Conservation (phyloP, 805 yeast species). For the Pichia cephalocereana region DNA sequence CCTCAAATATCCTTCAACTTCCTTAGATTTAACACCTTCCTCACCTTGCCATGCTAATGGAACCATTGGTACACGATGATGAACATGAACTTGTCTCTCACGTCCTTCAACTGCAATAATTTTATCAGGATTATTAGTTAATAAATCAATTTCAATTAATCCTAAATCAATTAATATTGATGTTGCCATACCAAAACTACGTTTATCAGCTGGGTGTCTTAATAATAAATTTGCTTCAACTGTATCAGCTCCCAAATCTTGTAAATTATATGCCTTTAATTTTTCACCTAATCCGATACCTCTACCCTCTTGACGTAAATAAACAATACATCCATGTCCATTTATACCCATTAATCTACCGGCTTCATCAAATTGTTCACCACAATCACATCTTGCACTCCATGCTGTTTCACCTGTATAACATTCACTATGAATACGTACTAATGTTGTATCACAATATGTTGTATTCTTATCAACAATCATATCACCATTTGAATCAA, state of each 20-base stretch:
- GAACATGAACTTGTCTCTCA: slow-evolving; percentile 61
- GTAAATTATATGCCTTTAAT: slow-evolving; percentile 90
- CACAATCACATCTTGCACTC: slow-evolving; percentile 99
- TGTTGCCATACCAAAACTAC: slow-evolving; percentile 89
- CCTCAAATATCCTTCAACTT: slow-evolving; percentile 85
- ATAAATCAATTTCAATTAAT: slow-evolving; percentile 55
- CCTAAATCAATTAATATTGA: slow-evolving; percentile 84
- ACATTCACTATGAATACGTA: slow-evolving; percentile 93
- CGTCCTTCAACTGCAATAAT: slow-evolving; percentile 90
- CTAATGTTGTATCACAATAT: slow-evolving; percentile 42
- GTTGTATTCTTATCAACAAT: slow-evolving; percentile 23
- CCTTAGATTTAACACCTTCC: slow-evolving; percentile 56
- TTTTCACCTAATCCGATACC: slow-evolving; percentile 99
- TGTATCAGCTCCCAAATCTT: slow-evolving; percentile 97
- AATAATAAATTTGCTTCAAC: slow-evolving; percentile 90
- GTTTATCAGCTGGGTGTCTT: slow-evolving; percentile 97
- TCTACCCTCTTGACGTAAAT: slow-evolving; percentile 94
- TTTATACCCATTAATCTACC: slow-evolving; percentile 82
- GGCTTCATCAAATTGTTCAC: slow-evolving; percentile 98
- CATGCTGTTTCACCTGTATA: slow-evolving; percentile 99
- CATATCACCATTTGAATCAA: slow-evolving; percentile 33
- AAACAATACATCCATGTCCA: slow-evolving; percentile 92
- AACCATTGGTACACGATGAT: slow-evolving; percentile 91
- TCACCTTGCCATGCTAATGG: slow-evolving; percentile 81
- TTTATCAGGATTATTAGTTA: slow-evolving; percentile 96